Conservation (phyloP, 306 rosid species). For the Malus sylvestris region DNA sequence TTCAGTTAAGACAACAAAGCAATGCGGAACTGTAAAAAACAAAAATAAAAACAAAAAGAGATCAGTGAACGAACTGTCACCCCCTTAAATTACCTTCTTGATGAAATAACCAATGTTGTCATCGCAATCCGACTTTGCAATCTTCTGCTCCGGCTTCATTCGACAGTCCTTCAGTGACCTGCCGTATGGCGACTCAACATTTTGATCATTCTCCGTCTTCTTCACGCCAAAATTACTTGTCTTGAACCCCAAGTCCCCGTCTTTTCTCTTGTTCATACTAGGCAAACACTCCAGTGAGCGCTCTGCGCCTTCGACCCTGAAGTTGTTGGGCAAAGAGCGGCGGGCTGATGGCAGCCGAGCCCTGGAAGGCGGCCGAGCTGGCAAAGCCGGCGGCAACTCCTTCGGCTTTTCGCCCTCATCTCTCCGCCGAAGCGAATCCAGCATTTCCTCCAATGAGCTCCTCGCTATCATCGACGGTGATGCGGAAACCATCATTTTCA, state of each 20-base stretch:
- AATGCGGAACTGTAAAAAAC: not conserved
- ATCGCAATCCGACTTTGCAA: slow-evolving; percentile 35
- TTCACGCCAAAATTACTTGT: slow-evolving; percentile 55
- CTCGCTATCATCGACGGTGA: slow-evolving; percentile 53
- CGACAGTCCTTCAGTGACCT: slow-evolving; percentile 27
- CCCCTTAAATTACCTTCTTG: slow-evolving; percentile 49
- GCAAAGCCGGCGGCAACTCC: slow-evolving; percentile 95
- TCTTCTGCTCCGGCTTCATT: slow-evolving; percentile 13
- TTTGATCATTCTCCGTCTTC: slow-evolving; percentile 40
- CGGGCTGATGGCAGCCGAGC: slow-evolving; percentile 70
- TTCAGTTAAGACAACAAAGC: not conserved
- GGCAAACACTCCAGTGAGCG: slow-evolving; percentile 22
- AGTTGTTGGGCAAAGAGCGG: slow-evolving; percentile 54
- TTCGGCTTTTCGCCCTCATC: slow-evolving; percentile 70
- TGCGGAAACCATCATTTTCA: slow-evolving; percentile 57
- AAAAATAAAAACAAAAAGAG: not conserved
- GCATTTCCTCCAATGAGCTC: slow-evolving; percentile 96
- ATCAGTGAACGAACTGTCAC: not conserved
- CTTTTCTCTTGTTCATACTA: slow-evolving; percentile 38
- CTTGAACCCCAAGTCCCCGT: slow-evolving; percentile 27
- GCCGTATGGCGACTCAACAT: slow-evolving; percentile 63
- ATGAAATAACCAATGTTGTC: slow-evolving; percentile 77
- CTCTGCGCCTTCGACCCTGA: slow-evolving; percentile 30
- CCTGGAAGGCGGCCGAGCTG: slow-evolving; percentile 69
- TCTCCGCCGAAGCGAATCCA: slow-evolving; percentile 74